Evolutionary conservation across 352 stramenopile genomes (phyloP).

Genomic region (Phytophthora podocarpi): DNA sequence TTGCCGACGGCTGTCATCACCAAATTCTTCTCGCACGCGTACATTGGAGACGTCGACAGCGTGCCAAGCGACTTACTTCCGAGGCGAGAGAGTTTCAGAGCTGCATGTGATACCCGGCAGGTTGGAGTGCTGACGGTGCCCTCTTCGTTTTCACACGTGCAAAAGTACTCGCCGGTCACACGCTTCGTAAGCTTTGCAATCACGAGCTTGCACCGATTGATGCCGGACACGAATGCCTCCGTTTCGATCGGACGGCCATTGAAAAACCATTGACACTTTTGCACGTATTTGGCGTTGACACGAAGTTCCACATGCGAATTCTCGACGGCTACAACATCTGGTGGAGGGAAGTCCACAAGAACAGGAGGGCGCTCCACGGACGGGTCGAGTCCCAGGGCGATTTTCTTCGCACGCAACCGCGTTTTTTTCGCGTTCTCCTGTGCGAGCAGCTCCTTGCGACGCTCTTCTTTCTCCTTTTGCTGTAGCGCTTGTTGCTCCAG

Average conservation of each 20-base stretch:
- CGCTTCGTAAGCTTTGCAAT: constrained; percentile 50
- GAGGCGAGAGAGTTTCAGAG: constrained; percentile 27
- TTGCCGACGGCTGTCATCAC: constrained; percentile 18
- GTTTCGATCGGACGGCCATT: constrained; percentile 36
- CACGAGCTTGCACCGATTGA: constrained; percentile 41
- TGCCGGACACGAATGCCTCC: constrained; percentile 24
- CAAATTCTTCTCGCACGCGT: constrained; percentile 19
- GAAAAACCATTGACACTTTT: constrained; percentile 57
- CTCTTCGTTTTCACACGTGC: constrained; percentile 71
- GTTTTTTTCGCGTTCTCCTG: constrained; percentile 46
- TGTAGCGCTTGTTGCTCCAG: constrained; percentile 31
- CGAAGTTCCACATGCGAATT: constrained; percentile 41
- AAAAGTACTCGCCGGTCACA: constrained; percentile 58
- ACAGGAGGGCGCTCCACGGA: constrained; percentile 42
- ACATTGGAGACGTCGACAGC: constrained; percentile 30
- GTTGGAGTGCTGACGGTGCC: constrained; percentile 36
- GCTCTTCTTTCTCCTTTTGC: constrained; percentile 38
- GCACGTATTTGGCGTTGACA: constrained; percentile 45
- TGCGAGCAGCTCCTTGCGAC: constrained; percentile 35
- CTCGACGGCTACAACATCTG: constrained; percentile 29
- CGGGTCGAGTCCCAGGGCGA: constrained; percentile 62
- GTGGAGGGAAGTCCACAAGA: constrained; percentile 37
- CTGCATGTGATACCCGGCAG: constrained; percentile 40
- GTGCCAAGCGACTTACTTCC: constrained; percentile 34
- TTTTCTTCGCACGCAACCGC: constrained; percentile 61